phyloP scores from a whole-genome alignment of 2,329 filamentous ascomycete genomes.

The Volutella citrinella region DNA sequence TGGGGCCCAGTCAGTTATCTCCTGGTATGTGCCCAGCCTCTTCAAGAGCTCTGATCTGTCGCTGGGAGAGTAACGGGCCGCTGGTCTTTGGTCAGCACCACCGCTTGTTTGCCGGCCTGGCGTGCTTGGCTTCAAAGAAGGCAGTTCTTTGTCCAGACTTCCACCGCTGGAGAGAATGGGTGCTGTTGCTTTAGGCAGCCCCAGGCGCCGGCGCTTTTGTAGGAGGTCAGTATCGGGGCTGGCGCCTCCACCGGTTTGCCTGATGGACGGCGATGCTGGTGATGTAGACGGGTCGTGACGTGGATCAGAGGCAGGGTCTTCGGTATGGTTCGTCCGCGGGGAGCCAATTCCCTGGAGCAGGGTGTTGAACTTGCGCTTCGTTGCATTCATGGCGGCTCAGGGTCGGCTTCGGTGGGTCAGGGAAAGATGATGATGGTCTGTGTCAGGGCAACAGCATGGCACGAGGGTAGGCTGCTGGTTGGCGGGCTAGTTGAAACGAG shows the following conservation, averaged over 20 bases:
- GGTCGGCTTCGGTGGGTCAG: no score
- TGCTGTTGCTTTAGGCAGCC: conserved; percentile 38
- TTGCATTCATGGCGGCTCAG: conserved; percentile 62
- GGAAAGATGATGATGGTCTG: no score
- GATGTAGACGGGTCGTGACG: no score
- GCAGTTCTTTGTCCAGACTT: no score
- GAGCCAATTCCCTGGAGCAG: conserved; percentile 66
- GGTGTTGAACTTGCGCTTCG: conserved; percentile 81
- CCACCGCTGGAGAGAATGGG: conserved; percentile 25
- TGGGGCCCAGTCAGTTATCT: conserved; percentile 88
- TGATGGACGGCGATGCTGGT: no score
- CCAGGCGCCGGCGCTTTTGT: conserved; percentile 52
- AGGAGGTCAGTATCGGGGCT: conserved; percentile 40
- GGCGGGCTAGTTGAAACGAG: no score
- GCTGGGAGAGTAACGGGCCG: conserved; percentile 76
- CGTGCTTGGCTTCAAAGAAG: conserved; percentile 21
- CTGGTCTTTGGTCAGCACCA: conserved; percentile 16
- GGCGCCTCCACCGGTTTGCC: no score
- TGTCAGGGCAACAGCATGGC: no score
- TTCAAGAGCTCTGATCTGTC: conserved; percentile 80
- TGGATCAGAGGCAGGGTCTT: no score
- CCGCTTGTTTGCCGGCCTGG: conserved; percentile 21
- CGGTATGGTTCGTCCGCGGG: no score
- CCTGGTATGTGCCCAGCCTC: conserved; percentile 82
- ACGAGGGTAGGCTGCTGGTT: no score